These are phyloP conservation scores for Cymbopogon flexuosus DNA, from an alignment of 202 grass and related monocot species.

Conservation along the genomic window DNA sequence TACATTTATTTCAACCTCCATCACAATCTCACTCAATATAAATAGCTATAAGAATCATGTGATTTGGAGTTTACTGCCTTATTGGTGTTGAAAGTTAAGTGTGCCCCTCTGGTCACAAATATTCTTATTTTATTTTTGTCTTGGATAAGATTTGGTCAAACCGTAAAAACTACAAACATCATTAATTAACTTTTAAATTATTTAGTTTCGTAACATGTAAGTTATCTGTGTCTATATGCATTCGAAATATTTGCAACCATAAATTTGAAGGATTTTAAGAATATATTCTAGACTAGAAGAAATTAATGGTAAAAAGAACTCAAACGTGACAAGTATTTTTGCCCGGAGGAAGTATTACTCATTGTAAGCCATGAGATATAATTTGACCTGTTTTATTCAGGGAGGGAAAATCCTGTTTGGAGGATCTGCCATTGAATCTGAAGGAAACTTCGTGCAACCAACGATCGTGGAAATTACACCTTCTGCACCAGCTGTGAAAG, in stretches of 20 bases:
- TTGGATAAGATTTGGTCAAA: background rate
- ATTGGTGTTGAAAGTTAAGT: background rate
- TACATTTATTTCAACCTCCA: constrained; percentile 4
- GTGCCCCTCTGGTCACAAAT: background rate
- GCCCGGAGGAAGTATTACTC: background rate
- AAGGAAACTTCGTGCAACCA: constrained; percentile 82
- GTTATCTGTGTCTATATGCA: background rate
- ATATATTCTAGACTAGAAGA: background rate
- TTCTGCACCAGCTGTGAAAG: constrained; percentile 68
- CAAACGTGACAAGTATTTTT: background rate
- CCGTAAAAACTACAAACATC: background rate
- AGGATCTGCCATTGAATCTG: constrained; percentile 71
- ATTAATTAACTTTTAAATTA: background rate
- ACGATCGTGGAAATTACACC: constrained; percentile 89
- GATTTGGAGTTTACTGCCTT: constrained; percentile 13
- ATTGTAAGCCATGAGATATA: constrained; percentile 4
- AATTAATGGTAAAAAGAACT: background rate
- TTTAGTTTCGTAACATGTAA: background rate
- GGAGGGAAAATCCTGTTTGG: constrained; percentile 85
- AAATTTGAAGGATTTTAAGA: background rate
- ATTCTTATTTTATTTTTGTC: background rate
- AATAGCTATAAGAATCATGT: background rate
- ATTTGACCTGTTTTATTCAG: constrained; percentile 39
- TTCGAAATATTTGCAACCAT: background rate
- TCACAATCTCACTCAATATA: background rate